phyloP scores from a whole-genome alignment of 768 basidiomycete genomes.

The Pleurotus cornucopiae region DNA sequence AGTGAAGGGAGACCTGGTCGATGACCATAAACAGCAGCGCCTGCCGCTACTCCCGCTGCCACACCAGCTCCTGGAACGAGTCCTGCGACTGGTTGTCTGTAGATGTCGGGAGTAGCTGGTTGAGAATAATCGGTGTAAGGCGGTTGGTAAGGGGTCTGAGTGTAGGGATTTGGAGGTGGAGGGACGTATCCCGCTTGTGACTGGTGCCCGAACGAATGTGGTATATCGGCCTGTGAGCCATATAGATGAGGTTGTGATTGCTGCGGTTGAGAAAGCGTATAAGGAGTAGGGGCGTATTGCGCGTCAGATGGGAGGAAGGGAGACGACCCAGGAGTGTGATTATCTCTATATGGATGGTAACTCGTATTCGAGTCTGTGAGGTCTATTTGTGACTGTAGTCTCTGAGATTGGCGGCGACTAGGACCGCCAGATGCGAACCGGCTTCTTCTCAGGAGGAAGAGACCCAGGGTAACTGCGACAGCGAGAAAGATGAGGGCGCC shows the following conservation, averaged over 20 bases:
- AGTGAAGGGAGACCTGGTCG: neutral
- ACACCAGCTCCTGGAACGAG: neutral
- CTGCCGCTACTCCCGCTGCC: neutral
- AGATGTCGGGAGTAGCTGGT: neutral
- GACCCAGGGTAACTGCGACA: constrained; percentile 43
- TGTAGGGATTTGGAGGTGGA: neutral
- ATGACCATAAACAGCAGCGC: neutral
- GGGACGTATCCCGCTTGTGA: neutral
- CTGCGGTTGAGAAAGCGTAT: neutral
- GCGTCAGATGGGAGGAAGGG: constrained; percentile 25
- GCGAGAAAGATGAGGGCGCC: constrained; percentile 52
- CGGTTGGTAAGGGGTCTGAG: constrained; percentile 5
- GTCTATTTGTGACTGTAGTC: constrained; percentile 33
- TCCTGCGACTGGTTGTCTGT: neutral
- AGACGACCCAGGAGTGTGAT: constrained; percentile 16
- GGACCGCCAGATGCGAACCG: constrained; percentile 14
- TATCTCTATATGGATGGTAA: constrained; percentile 23
- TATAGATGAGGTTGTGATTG: neutral
- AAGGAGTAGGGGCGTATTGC: neutral
- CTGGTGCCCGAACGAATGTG: neutral
- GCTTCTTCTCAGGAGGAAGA: constrained; percentile 45
- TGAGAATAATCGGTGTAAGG: constrained; percentile 7
- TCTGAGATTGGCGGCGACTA: constrained; percentile 23
- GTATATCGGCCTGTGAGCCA: neutral
- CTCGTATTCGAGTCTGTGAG: constrained; percentile 18